phyloP scores from a whole-genome alignment of 2,329 filamentous ascomycete species.

The Elsinoe fawcettii region DNA sequence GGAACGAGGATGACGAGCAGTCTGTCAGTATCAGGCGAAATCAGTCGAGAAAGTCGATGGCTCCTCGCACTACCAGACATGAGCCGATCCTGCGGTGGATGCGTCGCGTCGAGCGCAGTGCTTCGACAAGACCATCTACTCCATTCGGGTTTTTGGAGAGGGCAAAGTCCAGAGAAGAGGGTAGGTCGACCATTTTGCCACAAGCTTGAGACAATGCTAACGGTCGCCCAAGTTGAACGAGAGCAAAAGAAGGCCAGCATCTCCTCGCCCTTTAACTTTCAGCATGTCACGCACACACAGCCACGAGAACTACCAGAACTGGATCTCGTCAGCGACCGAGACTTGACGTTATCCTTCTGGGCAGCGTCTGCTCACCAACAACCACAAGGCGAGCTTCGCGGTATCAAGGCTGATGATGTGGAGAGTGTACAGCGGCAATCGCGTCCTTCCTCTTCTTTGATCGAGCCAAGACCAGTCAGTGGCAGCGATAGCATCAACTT shows the following conservation, averaged over 20 bases:
- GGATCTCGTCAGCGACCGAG: slow-evolving; percentile 43
- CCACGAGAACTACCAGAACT: slow-evolving; percentile 47
- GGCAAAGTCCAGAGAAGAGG: not conserved
- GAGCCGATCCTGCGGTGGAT: slow-evolving; percentile 19
- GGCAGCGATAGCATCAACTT: not conserved
- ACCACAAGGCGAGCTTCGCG: slow-evolving; percentile 42
- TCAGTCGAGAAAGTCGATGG: slow-evolving; percentile 11
- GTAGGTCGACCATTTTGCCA: not conserved
- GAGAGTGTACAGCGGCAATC: slow-evolving; percentile 14
- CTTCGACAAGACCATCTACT: slow-evolving; percentile 15
- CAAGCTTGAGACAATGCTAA: not conserved
- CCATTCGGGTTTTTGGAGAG: slow-evolving; percentile 6
- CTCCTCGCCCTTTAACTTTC: slow-evolving; percentile 57
- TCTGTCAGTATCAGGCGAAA: slow-evolving; percentile 15
- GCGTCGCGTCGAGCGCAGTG: slow-evolving; percentile 14
- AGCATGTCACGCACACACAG: slow-evolving; percentile 54
- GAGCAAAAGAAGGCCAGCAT: slow-evolving; percentile 42
- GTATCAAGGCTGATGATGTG: slow-evolving; percentile 46
- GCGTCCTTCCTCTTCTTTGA: not conserved
- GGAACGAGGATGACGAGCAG: slow-evolving; percentile 1
- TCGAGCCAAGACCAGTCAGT: not conserved
- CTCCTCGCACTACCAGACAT: slow-evolving; percentile 1
- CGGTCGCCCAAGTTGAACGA: slow-evolving; percentile 23
- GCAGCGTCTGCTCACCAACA: slow-evolving; percentile 46
- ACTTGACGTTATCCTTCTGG: slow-evolving; percentile 48